Percentiles rank a stretch among this genome's conserved stretches.
Conservation (phyloP, 2,329 filamentous ascomycete genomes). For the Magnaporthiopsis poae region DNA sequence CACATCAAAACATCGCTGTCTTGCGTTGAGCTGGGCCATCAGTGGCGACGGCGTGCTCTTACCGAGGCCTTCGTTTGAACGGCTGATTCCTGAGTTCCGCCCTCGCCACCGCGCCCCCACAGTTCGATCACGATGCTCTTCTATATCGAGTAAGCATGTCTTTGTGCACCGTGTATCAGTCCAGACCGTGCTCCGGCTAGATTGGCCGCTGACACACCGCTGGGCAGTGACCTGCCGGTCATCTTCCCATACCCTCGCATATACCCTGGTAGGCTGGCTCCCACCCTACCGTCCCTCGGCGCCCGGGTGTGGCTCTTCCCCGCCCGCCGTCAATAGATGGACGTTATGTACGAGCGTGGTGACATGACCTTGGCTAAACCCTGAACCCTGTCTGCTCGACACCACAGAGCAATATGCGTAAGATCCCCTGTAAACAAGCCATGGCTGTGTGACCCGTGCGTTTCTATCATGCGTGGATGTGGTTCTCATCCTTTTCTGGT, state of each 20-base stretch:
- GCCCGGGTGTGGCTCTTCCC: background rate
- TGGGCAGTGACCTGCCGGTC: conserved; percentile 41
- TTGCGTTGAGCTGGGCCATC: too few relatives aligned
- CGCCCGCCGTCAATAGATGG: background rate
- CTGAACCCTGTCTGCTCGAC: background rate
- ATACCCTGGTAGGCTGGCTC: conserved; percentile 25
- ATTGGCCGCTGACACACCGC: background rate
- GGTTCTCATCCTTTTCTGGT: too few relatives aligned
- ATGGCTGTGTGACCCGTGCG: background rate
- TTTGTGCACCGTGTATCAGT: background rate
- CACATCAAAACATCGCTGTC: background rate
- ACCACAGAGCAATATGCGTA: conserved; percentile 42
- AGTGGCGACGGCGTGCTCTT: background rate
- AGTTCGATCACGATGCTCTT: background rate
- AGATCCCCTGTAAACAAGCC: conserved; percentile 1
- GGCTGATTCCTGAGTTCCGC: background rate
- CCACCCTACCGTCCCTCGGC: conserved; percentile 1
- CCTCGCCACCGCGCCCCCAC: too few relatives aligned
- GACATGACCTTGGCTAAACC: background rate
- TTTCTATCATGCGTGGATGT: background rate
- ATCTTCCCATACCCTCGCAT: conserved; percentile 51
- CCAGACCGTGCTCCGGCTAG: background rate
- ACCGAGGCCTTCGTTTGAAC: background rate
- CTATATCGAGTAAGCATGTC: background rate
- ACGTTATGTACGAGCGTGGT: background rate